phyloP scores from a whole-genome alignment of 192 early-diverging fungal genomes.

The Neocallimastix lanati region DNA sequence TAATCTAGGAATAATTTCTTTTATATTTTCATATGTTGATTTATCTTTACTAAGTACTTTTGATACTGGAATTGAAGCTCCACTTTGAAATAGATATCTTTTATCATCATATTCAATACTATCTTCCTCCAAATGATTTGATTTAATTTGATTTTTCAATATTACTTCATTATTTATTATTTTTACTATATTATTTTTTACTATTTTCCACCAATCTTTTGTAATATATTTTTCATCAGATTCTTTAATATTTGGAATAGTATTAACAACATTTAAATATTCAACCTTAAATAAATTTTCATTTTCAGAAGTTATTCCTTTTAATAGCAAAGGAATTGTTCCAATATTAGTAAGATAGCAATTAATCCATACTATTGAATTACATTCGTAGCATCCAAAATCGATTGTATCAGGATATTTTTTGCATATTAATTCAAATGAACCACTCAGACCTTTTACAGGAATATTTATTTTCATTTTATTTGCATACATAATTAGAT shows the following conservation, averaged over 20 bases:
- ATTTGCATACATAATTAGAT: not conserved
- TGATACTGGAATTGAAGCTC: not conserved
- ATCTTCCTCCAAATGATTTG: not conserved
- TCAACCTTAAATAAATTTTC: not conserved
- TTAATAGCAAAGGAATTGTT: not conserved
- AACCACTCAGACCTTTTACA: not conserved
- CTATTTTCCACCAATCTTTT: not conserved
- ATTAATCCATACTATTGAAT: not conserved
- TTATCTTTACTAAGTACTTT: not conserved
- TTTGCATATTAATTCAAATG: not conserved
- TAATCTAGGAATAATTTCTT: conserved; percentile 16
- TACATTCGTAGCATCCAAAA: not conserved
- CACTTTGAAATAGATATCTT: not conserved
- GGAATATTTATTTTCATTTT: not conserved
- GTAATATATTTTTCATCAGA: not conserved
- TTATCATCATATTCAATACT: not conserved
- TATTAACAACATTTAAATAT: not conserved
- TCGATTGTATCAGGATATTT: not conserved
- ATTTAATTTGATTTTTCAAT: not conserved
- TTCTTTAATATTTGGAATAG: not conserved
- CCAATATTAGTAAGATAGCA: not conserved
- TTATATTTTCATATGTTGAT: not conserved
- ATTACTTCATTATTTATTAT: not conserved
- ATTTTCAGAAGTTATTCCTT: not conserved
- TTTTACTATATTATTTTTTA: not conserved